phyloP scores from a whole-genome alignment of 257 asterid species.

The Linderniella brevidens region DNA sequence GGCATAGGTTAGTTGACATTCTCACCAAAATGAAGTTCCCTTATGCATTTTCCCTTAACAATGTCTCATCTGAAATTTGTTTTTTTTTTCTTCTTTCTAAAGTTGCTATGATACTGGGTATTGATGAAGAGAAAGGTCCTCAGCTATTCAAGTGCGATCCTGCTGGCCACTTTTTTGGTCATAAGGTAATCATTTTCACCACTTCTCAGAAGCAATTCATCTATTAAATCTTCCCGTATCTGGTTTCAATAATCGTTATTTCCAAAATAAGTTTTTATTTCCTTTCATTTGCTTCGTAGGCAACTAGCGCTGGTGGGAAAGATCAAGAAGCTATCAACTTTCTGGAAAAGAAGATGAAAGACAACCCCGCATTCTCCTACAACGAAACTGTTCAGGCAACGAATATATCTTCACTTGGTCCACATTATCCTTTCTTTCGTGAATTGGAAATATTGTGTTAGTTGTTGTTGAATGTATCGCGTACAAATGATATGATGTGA shows the following conservation, averaged over 20 bases:
- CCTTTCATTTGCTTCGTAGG: conserved; percentile 28
- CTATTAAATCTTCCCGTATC: not conserved
- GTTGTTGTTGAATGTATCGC: not conserved
- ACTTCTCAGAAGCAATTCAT: not conserved
- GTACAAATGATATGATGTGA: not conserved
- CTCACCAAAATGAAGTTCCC: not conserved
- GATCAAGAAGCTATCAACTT: conserved; percentile 95
- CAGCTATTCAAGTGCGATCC: conserved; percentile 97
- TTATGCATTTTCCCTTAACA: not conserved
- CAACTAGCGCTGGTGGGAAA: conserved; percentile 92
- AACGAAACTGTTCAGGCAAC: conserved; percentile 95
- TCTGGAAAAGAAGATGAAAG: conserved; percentile 94
- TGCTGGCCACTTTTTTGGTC: conserved; percentile 97
- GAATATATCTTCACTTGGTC: not conserved
- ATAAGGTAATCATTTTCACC: conserved; percentile 37
- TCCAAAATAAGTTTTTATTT: conserved; percentile 11
- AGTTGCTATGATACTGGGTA: conserved; percentile 92
- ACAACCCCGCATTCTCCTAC: conserved; percentile 68
- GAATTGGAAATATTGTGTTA: not conserved
- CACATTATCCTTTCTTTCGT: not conserved
- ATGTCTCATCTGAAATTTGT: not conserved
- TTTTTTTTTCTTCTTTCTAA: no score
- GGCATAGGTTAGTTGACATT: conserved; percentile 68
- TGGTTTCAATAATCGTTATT: no score
- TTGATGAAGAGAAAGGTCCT: conserved; percentile 90